These are phyloP conservation scores for Ophiostoma australiae DNA, from an alignment of 2,329 filamentous ascomycete species.

Conservation along the genomic window DNA sequence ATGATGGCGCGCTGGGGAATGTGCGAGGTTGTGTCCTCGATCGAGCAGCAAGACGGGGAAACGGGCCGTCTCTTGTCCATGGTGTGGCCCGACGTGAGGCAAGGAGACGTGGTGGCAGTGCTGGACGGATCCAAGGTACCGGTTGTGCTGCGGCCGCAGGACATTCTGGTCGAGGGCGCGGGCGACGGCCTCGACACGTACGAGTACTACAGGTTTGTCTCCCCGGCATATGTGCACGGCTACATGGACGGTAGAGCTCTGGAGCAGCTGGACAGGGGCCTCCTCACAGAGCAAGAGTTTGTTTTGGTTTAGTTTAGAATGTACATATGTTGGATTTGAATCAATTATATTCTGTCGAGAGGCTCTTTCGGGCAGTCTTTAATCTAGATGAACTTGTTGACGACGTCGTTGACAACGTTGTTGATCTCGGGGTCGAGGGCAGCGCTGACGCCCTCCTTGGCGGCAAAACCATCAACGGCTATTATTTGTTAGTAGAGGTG, in stretches of 20 bases:
- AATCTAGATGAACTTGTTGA: constrained; percentile 32
- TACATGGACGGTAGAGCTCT: neutral
- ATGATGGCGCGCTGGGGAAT: neutral
- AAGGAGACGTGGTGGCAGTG: constrained; percentile 21
- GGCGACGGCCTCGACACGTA: neutral
- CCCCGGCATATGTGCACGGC: neutral
- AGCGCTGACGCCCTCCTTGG: constrained; percentile 35
- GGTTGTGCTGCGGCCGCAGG: constrained; percentile 17
- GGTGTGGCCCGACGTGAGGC: constrained; percentile 16
- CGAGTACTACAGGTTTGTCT: neutral
- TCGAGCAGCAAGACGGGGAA: too few species aligned
- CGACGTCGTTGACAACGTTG: constrained; percentile 35
- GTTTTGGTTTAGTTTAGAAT: neutral
- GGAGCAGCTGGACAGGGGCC: neutral
- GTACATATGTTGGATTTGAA: too few species aligned
- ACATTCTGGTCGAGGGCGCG: neutral
- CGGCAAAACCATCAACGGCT: constrained; percentile 25
- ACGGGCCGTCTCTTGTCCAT: neutral
- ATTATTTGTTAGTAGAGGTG: neutral
- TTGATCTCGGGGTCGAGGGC: constrained; percentile 35
- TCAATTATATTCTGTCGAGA: too few species aligned
- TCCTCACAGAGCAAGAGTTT: neutral
- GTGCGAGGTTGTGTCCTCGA: neutral
- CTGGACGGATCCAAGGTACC: constrained; percentile 24
- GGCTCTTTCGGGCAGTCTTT: neutral